phyloP scores from a whole-genome alignment of 1,284 basidiomycete species.

The Porogramme epimiltina region DNA sequence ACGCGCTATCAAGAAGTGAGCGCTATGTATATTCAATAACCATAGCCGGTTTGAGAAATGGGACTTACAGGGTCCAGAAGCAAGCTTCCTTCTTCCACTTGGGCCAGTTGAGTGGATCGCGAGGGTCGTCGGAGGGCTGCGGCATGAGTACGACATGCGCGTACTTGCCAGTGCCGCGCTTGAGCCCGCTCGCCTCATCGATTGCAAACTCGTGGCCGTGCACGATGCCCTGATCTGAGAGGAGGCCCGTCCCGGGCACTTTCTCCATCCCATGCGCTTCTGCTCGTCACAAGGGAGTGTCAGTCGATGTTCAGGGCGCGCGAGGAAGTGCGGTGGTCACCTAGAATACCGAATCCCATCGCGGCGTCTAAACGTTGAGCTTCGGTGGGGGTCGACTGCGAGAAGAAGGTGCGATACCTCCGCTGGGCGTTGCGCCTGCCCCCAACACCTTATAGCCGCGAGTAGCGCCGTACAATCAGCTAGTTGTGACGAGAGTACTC shows the following conservation, averaged over 20 bases:
- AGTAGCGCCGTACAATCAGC: too few species aligned
- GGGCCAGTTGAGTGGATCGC: conserved; percentile 49
- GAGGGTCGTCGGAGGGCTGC: conserved; percentile 46
- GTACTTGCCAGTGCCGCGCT: conserved; percentile 41
- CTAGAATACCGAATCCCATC: not conserved
- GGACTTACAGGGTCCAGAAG: conserved; percentile 42
- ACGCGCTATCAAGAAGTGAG: conserved; percentile 15
- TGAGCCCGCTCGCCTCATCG: conserved; percentile 36
- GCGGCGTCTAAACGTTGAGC: too few species aligned
- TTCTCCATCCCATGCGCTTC: conserved; percentile 38
- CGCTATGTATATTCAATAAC: too few species aligned
- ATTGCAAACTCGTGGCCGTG: conserved; percentile 37
- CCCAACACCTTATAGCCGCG: too few species aligned
- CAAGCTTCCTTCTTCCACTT: conserved; percentile 47
- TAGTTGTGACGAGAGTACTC: too few species aligned
- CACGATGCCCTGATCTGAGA: conserved; percentile 41
- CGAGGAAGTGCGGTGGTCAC: not conserved
- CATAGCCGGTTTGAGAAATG: not conserved
- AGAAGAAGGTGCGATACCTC: too few species aligned
- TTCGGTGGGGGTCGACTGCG: too few species aligned
- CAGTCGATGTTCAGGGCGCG: too few species aligned
- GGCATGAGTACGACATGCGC: conserved; percentile 45
- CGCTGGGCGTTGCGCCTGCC: too few species aligned
- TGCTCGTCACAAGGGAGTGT: too few species aligned
- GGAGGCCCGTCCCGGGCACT: conserved; percentile 45